Percentiles rank a stretch among this genome's conserved stretches.
Evolutionary conservation across 768 basidiomycete species (phyloP).

Genomic region (Auriscalpium orientale): DNA sequence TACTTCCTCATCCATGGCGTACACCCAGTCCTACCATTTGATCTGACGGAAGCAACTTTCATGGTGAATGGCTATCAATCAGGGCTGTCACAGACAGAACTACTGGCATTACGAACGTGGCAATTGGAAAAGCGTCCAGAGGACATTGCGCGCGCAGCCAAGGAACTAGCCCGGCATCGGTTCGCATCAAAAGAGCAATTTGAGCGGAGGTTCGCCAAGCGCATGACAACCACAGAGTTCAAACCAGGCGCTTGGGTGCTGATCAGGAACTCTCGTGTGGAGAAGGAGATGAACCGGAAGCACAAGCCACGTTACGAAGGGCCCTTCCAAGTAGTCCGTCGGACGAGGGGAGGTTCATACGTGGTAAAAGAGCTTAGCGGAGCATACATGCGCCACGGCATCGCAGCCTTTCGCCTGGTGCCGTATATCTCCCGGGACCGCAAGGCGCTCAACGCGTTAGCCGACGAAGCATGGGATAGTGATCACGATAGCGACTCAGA

Average conservation of each 20-base stretch:
- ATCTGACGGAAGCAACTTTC: conserved; percentile 26
- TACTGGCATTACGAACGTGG: conserved; percentile 16
- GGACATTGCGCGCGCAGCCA: conserved; percentile 17
- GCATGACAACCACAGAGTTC: conserved; percentile 21
- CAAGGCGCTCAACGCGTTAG: neutral
- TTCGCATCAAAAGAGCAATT: conserved; percentile 20
- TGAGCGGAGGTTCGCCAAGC: conserved; percentile 14
- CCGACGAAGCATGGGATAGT: neutral
- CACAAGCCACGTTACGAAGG: conserved; percentile 28
- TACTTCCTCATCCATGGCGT: conserved; percentile 22
- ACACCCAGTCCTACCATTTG: conserved; percentile 25
- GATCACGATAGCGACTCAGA: too few species aligned
- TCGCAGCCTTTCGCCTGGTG: conserved; percentile 11
- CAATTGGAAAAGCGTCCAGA: conserved; percentile 21
- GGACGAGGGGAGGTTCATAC: conserved; percentile 14
- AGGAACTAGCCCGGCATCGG: conserved; percentile 12
- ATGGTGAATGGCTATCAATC: conserved; percentile 16
- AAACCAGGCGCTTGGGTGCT: conserved; percentile 28
- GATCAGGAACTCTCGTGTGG: conserved; percentile 25
- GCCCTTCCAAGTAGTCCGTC: conserved; percentile 26
- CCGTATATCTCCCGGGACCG: neutral
- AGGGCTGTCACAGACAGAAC: conserved; percentile 12
- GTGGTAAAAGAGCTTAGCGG: conserved; percentile 14
- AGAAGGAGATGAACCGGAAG: conserved; percentile 24
- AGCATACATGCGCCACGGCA: neutral